Base-by-base conservation (phyloP, 1,284 basidiomycete species). In the Amylostereum areolatum region DNA sequence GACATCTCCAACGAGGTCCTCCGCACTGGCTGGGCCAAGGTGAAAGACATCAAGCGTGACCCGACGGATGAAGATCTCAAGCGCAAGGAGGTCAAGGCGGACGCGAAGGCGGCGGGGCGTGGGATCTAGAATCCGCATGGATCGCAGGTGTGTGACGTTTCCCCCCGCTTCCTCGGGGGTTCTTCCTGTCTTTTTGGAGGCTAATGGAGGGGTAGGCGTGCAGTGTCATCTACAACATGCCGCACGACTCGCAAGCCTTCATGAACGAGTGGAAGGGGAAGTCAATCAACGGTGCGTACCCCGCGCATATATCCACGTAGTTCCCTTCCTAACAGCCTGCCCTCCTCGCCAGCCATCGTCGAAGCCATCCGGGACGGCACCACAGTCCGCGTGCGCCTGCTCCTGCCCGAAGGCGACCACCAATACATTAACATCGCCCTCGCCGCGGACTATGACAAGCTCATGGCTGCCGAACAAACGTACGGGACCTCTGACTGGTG, bases 331-430 rank as follows among this genome's bases (percentile, higher is more conserved):
- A n/a, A n/a, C n/a, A n/a, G n/a, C n/a, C n/a, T 36, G 30, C 30
- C 39, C 8, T 49, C 51, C 54, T 33, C 46, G 33, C 3, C 52
- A 92, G 92, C 88, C 47, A 81, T 96, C 54, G 91, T 99, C 53
- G 96, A 99, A 69, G 86, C 91, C 67, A 93, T 98, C 49, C 82
- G 90, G 47, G 95, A 98, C 64, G 96, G 95, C 44, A 89, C 89
- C 37, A 95, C 92, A 46, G 73, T 98, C 34, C 89, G 95, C 31
- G 83, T 90, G 45, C 85, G 97, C 46, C 78, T 98, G 40, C 72
- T n/a, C n/a, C n/a, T n/a, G n/a, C n/a, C n/a, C n/a, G n/a, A n/a
- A n/a, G n/a, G n/a, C n/a, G n/a, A n/a, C 51, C 96, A 99, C 62
- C 93, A 95, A 69, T 74, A 93, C 54, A 75, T 85, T 63, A 94